Conservation (phyloP, 2,329 filamentous ascomycete species). For the Stylonectria norvegica region DNA sequence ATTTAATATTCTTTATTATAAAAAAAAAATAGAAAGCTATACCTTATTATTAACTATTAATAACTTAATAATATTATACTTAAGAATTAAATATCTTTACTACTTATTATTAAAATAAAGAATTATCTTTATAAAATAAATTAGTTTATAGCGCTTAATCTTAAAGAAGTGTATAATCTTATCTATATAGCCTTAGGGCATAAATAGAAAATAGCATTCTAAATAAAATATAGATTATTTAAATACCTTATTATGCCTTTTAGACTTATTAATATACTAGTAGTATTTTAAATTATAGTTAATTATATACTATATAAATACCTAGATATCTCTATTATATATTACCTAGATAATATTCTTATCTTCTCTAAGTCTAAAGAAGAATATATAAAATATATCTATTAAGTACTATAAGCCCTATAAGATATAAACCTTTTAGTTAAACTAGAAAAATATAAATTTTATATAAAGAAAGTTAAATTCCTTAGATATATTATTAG, state of each 20-base stretch:
- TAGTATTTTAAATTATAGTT: not conserved
- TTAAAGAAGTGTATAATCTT: constrained; percentile 17
- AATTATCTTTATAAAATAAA: constrained; percentile 23
- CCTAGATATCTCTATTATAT: not conserved
- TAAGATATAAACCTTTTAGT: constrained; percentile 15
- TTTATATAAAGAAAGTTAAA: constrained; percentile 10
- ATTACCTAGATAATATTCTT: constrained; percentile 1
- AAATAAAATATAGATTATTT: constrained; percentile 4
- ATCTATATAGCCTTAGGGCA: constrained; percentile 8
- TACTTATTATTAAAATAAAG: constrained; percentile 10
- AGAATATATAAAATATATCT: constrained; percentile 16
- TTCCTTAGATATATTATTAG: constrained; percentile 14
- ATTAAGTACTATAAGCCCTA: constrained; percentile 13
- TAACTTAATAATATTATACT: constrained; percentile 24
- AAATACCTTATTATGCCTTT: constrained; percentile 20
- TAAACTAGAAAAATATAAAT: constrained; percentile 13
- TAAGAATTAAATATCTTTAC: constrained; percentile 21
- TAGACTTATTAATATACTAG: constrained; percentile 6
- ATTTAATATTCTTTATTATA: constrained; percentile 13
- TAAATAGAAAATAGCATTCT: constrained; percentile 9
- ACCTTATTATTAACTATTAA: constrained; percentile 8
- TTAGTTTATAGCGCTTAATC: constrained; percentile 27
- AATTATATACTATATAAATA: not conserved
- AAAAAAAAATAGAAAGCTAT: constrained; percentile 18
- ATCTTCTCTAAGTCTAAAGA: not conserved